phyloP scores from a whole-genome alignment of 768 basidiomycete genomes.

The Suillus subalutaceus region DNA sequence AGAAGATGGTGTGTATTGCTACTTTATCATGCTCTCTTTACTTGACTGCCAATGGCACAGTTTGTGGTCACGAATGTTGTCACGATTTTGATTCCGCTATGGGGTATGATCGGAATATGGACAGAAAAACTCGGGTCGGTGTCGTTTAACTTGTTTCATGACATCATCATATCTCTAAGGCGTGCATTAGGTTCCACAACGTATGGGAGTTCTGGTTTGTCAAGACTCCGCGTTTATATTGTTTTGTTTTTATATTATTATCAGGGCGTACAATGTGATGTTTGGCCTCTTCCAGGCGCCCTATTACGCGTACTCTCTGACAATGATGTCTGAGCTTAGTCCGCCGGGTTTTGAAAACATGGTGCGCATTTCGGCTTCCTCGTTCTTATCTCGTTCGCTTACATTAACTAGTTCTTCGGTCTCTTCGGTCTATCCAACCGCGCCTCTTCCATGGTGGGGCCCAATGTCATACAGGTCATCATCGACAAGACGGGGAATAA shows the following conservation, averaged over 20 bases:
- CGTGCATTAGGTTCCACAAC: slow-evolving; percentile 63
- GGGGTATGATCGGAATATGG: slow-evolving; percentile 90
- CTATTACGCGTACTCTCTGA: slow-evolving; percentile 84
- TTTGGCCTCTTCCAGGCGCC: slow-evolving; percentile 85
- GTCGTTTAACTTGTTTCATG: not conserved
- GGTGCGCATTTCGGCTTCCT: slow-evolving; percentile 33
- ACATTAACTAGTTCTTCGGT: slow-evolving; percentile 68
- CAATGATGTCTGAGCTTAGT: slow-evolving; percentile 88
- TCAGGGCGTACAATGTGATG: slow-evolving; percentile 76
- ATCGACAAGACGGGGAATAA: slow-evolving; percentile 72
- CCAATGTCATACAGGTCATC: slow-evolving; percentile 84
- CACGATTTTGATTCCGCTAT: slow-evolving; percentile 77
- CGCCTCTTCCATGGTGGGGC: slow-evolving; percentile 66
- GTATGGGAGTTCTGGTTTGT: slow-evolving; percentile 85
- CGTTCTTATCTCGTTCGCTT: not conserved
- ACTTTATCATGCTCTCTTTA: slow-evolving; percentile 28
- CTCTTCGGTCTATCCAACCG: slow-evolving; percentile 84
- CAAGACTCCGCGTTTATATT: slow-evolving; percentile 2
- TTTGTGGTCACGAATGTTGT: slow-evolving; percentile 78
- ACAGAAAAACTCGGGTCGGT: slow-evolving; percentile 67
- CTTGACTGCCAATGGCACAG: slow-evolving; percentile 35
- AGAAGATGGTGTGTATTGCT: slow-evolving; percentile 65
- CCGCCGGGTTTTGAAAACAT: slow-evolving; percentile 89
- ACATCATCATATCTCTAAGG: slow-evolving; percentile 5
- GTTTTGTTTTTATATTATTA: slow-evolving; percentile 5